Evolutionary conservation across 768 basidiomycete species (phyloP), one percentile per base, ranked within the genome.

Genomic region (Strobilomyces echinocephalus): DNA sequence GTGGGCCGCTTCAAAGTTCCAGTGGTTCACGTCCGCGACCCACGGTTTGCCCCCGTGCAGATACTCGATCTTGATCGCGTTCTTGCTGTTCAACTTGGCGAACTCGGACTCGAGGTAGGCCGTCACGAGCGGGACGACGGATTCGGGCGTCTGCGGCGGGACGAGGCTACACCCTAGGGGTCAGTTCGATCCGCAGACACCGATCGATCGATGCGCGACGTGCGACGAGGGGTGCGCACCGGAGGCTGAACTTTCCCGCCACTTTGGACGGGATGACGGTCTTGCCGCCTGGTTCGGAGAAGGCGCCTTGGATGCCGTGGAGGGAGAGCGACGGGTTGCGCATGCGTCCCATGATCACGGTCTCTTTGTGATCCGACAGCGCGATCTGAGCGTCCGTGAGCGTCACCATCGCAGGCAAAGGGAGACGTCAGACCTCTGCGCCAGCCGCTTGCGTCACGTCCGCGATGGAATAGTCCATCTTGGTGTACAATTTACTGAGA

Each of bases 231-330:
- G 18, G 31, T 15, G 70, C 79, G 28, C 69, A 87, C 76, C 95
- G 88, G 69, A 98, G 89, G 63, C 91, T 94, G 77, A 97, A 98
- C 72, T 97, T 97, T 41, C 94, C 94, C 34, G 80, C 69, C 10
- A 88, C 91, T 54, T 85, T 84, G 31, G 92, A 91, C 0, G 95
- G 95, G 53, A 97, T 98, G 63, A 97, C 95, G 0, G 95, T 97
- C 81, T 92, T 93, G 18, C 16, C 79, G 82, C 3, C 91, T 7
- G 30, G 30, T 30, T 30, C 30, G 30, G 30, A 30, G 30, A 30
- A 30, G 30, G 30, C 95, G 46, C 95, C 94, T 71, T 97, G 91
- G 62, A 98, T 95, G 11, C 95, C 95, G 67, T 98, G 95, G 24
- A 98, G 73, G 3, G 91, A 94, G 56, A 98, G 79, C 53, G 86